Conservation (phyloP, 1,284 basidiomycete species). For the Sporisorium sorghi region DNA sequence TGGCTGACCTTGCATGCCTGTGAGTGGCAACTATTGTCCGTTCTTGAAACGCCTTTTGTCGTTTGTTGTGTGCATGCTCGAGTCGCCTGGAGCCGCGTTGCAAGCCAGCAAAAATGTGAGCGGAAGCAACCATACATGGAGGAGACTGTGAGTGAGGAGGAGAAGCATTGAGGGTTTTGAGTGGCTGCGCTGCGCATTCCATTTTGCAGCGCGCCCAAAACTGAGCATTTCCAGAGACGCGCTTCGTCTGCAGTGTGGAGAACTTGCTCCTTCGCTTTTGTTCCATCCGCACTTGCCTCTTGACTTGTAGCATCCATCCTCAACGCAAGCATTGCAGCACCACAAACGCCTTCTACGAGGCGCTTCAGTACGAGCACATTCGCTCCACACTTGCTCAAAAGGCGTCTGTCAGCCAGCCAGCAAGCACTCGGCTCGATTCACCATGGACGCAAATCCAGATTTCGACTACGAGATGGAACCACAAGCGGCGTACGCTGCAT, state of each 20-base stretch:
- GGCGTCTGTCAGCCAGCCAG: background rate
- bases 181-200: background rate
- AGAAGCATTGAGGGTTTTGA: background rate
- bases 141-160: background rate
- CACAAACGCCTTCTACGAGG: background rate
- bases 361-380: background rate
- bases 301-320: background rate
- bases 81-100: background rate
- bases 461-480: conserved; percentile 51
- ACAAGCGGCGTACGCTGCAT: conserved; percentile 6
- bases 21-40: background rate
- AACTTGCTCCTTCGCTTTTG: background rate
- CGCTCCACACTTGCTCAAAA: background rate
- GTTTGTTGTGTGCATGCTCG: background rate
- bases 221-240: conserved; percentile 1
- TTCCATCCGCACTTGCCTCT: conserved; percentile 8
- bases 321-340: background rate
- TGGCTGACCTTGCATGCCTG: too few species aligned
- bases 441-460: conserved; percentile 31
- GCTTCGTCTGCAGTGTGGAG: background rate
- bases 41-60: background rate
- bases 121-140: background rate
- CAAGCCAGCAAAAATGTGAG: background rate
- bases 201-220: background rate
- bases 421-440: conserved; percentile 4